Evolutionary conservation across 495 filamentous ascomycete genomes (phyloP), one percentile per base, ranked within the genome.

Genomic region (Parachaetomium inaequale): DNA sequence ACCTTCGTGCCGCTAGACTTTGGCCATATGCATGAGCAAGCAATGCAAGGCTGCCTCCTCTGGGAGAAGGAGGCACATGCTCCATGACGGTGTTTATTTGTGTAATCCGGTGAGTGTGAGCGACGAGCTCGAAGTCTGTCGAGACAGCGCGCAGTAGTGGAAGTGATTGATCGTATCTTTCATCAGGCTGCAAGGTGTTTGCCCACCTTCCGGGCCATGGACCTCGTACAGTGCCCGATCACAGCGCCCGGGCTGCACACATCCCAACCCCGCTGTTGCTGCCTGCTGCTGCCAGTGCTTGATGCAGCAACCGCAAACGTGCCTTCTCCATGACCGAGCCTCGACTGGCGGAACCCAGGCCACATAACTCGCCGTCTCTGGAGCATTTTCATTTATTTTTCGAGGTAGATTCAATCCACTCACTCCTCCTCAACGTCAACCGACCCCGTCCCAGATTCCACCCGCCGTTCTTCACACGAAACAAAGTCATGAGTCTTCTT

Each of bases 261-360:
- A 14, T 5, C 11, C 17, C 14, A 43, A 54, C 59, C 59, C 59
- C 59, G 51, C 59, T 11, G 42, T 40, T 55, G 59, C 59, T 62
- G 59, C 59, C 59, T 57, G 38, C 54, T 14, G 6, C 38, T 4
- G 1, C 8, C 6, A 49, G n/a, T n/a, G n/a, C n/a, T n/a, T n/a
- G n/a, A n/a, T n/a, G n/a, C n/a, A n/a, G 43, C 21, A 25, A 25
- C 7, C 19, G 19, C 17, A 21, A 12, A 23, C 21, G 31, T 32
- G 31, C 31, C 31, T 32, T 8, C 40, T 46, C 43, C 10, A 21
- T 19, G 42, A 45, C 42, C 7, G 3, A 45, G 36, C 36, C 10
- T 40, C 36, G 14, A 40, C 36, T n/a, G n/a, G n/a, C n/a, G n/a
- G n/a, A n/a, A n/a, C n/a, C n/a, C n/a, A n/a, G n/a, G n/a, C n/a